phyloP scores from a whole-genome alignment of 2,329 filamentous ascomycete species.

The Verticillium tricorpus region DNA sequence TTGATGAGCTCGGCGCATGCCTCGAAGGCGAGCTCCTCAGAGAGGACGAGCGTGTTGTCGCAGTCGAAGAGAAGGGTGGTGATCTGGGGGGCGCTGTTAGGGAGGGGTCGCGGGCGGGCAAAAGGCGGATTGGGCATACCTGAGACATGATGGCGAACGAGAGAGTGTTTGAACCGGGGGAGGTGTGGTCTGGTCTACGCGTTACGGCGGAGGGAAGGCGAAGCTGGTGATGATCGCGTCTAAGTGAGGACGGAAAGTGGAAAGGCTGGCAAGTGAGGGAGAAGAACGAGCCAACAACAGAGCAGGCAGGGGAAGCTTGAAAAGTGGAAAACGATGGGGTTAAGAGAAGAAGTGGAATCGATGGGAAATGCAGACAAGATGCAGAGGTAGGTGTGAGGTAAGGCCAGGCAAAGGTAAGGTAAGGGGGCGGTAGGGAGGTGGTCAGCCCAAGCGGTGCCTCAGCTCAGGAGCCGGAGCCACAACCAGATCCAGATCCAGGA shows the following conservation, averaged over 20 bases:
- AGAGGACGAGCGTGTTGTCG: slow-evolving; percentile 91
- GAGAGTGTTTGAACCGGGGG: not conserved
- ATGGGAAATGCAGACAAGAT: not conserved
- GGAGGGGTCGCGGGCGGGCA: not conserved
- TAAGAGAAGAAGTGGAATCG: not conserved
- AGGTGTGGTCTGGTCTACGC: not conserved
- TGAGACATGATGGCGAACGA: slow-evolving; percentile 26
- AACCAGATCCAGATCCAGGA: not conserved
- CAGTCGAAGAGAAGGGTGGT: slow-evolving; percentile 71
- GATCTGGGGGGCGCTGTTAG: slow-evolving; percentile 40
- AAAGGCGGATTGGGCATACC: slow-evolving; percentile 16
- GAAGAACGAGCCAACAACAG: not conserved
- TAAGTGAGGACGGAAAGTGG: not conserved
- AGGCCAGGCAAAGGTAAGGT: too few species aligned
- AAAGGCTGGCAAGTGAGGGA: not conserved
- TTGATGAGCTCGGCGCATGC: slow-evolving; percentile 88
- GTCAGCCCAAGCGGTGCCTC: not conserved
- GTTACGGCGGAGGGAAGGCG: not conserved
- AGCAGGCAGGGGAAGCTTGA: not conserved
- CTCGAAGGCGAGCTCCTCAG: slow-evolving; percentile 86
- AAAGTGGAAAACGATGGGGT: not conserved
- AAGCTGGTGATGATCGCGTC: not conserved
- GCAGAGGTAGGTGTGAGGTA: not conserved
- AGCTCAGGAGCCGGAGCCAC: not conserved
- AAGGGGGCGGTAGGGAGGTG: not conserved